Evolutionary conservation across 2,329 filamentous ascomycete species (phyloP).

Genomic region (Alternaria arborescens): DNA sequence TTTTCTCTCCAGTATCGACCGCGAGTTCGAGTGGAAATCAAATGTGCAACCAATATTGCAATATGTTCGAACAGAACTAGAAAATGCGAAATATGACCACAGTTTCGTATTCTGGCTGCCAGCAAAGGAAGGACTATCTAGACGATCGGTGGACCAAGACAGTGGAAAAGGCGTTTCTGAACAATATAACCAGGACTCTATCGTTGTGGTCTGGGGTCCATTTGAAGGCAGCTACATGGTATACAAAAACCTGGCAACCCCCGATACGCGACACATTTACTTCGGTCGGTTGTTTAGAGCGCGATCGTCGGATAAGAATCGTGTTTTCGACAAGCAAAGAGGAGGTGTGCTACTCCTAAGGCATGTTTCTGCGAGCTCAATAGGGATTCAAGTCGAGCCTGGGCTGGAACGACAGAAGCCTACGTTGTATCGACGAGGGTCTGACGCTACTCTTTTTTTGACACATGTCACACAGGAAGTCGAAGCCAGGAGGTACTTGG

Average conservation of each 20-base stretch:
- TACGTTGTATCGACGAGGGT: conserved; percentile 5
- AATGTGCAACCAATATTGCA: conserved; percentile 14
- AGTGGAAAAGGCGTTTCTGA: conserved; percentile 45
- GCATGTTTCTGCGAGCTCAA: not conserved
- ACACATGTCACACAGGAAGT: not conserved
- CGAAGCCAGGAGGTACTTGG: not conserved
- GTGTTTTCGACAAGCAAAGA: conserved; percentile 39
- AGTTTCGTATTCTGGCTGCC: conserved; percentile 47
- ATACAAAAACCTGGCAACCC: conserved; percentile 39
- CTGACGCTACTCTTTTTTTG: conserved; percentile 5
- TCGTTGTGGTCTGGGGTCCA: conserved; percentile 46
- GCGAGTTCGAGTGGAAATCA: conserved; percentile 9
- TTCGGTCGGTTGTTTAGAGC: conserved; percentile 40
- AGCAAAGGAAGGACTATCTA: conserved; percentile 37
- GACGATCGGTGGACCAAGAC: conserved; percentile 36
- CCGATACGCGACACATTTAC: conserved; percentile 21
- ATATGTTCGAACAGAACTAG: conserved; percentile 23
- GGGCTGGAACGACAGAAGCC: conserved; percentile 25
- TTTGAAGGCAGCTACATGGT: conserved; percentile 28
- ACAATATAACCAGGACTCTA: conserved; percentile 45
- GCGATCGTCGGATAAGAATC: conserved; percentile 37
- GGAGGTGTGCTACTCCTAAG: conserved; percentile 29
- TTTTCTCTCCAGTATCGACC: conserved; percentile 1
- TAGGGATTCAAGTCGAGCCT: conserved; percentile 29
- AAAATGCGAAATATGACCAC: conserved; percentile 29